Conservation (phyloP, 208 protist species). For the Trypanosoma avium region DNA sequence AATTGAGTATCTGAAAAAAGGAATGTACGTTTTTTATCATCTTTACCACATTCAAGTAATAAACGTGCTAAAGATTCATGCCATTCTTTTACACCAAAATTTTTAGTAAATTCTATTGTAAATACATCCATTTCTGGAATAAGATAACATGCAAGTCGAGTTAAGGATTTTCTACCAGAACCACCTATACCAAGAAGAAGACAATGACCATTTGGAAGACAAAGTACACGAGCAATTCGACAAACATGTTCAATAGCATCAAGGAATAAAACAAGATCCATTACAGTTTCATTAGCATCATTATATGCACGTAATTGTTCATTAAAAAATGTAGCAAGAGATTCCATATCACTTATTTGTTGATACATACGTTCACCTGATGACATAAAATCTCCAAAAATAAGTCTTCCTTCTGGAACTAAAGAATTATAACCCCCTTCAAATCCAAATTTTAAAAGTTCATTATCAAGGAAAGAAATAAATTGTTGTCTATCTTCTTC, state of each 20-base stretch:
- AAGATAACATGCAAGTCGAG: conserved; percentile 94
- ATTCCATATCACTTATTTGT: conserved; percentile 88
- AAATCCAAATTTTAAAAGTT: conserved; percentile 64
- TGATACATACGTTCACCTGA: conserved; percentile 75
- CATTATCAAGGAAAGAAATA: conserved; percentile 61
- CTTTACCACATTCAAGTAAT: conserved; percentile 93
- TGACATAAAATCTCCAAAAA: conserved; percentile 94
- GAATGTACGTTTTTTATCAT: conserved; percentile 96
- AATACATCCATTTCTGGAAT: conserved; percentile 93
- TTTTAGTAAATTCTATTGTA: conserved; percentile 96
- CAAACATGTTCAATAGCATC: conserved; percentile 97
- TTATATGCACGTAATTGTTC: conserved; percentile 94
- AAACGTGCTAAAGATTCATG: conserved; percentile 93
- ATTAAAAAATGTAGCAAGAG: conserved; percentile 67
- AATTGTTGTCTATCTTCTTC: conserved; percentile 86
- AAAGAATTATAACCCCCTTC: conserved; percentile 59
- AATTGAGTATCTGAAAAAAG: conserved; percentile 98
- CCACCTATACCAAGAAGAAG: conserved; percentile 97
- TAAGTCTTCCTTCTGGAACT: conserved; percentile 75
- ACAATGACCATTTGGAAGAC: conserved; percentile 94
- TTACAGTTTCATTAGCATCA: conserved; percentile 88
- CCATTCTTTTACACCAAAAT: conserved; percentile 96
- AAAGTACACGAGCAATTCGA: conserved; percentile 94
- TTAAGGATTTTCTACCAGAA: conserved; percentile 95
- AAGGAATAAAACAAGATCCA: conserved; percentile 96